Evolutionary conservation across 495 filamentous ascomycete species (phyloP).

Genomic region (Penicillium tannophilum): DNA sequence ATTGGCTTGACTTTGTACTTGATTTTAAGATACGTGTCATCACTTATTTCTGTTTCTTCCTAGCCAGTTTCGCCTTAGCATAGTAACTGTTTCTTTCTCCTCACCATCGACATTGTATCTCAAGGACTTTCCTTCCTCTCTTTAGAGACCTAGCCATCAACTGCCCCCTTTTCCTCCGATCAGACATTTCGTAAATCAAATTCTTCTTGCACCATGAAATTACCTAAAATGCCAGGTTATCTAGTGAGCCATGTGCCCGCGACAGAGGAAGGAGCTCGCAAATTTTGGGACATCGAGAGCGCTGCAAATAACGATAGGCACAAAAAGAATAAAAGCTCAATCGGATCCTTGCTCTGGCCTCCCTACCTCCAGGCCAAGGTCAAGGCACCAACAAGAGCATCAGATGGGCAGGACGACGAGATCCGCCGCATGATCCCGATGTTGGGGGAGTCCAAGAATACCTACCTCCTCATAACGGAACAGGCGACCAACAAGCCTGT

Average conservation of each 20-base stretch:
- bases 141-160: too few species aligned
- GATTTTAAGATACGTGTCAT: too few species aligned
- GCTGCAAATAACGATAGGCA: not conserved
- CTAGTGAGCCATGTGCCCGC: not conserved
- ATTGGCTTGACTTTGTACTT: too few species aligned
- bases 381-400: not conserved
- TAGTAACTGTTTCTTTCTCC: too few species aligned
- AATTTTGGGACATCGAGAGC: not conserved
- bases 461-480: conserved; percentile 1
- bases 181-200: too few species aligned
- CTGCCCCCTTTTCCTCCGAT: too few species aligned
- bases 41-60: too few species aligned
- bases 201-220: not conserved
- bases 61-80: too few species aligned
- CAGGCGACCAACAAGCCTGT: not conserved
- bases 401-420: not conserved
- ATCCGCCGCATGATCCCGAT: conserved; percentile 3
- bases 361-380: not conserved
- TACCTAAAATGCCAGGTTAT: not conserved
- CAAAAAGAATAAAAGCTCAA: conserved; percentile 1
- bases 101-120: too few species aligned
- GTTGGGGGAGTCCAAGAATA: not conserved
- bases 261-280: conserved; percentile 4
- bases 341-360: conserved; percentile 4
- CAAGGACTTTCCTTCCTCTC: too few species aligned